A percentile compares a stretch with the other conserved stretches of the same genome.
phyloP scores from a whole-genome alignment of 1,139 yeast species.

The Protomyces pachydermus region DNA sequence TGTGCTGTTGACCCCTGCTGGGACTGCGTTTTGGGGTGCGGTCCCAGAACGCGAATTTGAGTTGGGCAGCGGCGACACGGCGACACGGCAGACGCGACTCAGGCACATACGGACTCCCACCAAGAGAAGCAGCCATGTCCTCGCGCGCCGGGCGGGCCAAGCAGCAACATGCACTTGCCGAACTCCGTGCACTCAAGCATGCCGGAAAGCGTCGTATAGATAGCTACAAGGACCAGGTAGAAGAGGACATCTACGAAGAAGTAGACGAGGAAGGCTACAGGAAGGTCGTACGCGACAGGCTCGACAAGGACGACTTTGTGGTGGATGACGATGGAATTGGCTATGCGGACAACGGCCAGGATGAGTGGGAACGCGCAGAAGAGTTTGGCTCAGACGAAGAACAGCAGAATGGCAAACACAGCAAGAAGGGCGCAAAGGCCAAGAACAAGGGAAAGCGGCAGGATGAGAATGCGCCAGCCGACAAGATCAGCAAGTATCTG shows the following conservation, averaged over 20 bases:
- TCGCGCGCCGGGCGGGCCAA: slow-evolving; percentile 12
- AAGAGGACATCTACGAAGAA: slow-evolving; percentile 68
- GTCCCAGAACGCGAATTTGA: neutral
- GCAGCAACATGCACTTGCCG: slow-evolving; percentile 28
- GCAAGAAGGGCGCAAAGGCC: slow-evolving; percentile 39
- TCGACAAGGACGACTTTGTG: slow-evolving; percentile 85
- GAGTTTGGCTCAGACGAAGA: slow-evolving; percentile 53
- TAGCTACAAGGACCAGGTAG: slow-evolving; percentile 37
- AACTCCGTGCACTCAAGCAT: slow-evolving; percentile 31
- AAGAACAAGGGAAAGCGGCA: slow-evolving; percentile 9
- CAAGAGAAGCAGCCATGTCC: neutral
- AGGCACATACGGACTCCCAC: neutral
- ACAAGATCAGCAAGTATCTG: slow-evolving; percentile 18
- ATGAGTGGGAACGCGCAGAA: slow-evolving; percentile 69
- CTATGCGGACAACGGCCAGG: slow-evolving; percentile 85
- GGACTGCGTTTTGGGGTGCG: neutral
- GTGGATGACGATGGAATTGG: slow-evolving; percentile 90
- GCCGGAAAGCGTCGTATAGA: slow-evolving; percentile 35
- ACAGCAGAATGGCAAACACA: slow-evolving; percentile 43
- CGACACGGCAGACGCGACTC: neutral
- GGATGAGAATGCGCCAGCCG: slow-evolving; percentile 14
- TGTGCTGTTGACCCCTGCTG: neutral
- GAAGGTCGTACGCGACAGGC: slow-evolving; percentile 68
- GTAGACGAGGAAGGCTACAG: slow-evolving; percentile 77
- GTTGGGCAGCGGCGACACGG: neutral